Evolutionary conservation across 768 basidiomycete species (phyloP), one percentile per base, ranked within the genome.

Genomic region (Royoungia palumana): DNA sequence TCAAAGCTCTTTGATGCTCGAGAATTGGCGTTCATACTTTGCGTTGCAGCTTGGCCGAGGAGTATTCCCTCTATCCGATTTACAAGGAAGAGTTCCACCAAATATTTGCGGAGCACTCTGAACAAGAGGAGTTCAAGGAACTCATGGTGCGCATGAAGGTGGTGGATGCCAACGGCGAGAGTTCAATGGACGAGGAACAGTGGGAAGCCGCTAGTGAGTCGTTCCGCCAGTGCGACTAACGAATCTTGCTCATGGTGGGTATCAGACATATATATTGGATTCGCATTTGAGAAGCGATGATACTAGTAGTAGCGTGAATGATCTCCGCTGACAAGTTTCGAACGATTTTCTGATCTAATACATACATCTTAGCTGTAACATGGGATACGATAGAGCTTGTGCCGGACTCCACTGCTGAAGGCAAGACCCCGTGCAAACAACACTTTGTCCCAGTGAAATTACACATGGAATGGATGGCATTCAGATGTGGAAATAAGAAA

Each of bases 191-290:
- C 55, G 87, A 89, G 56, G 87, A 89, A 58, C 94, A 98, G 69
- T 96, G 95, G 91, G 94, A 97, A 62, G 95, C 95, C 54, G 94
- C 93, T n/a, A 97, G 96, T 97, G 69, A 70, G 93, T 81, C 12
- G 28, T 28, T 41, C 46, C 10, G 24, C 21, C 16, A 9, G 19
- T 30, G 8, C 8, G 36, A 28, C 5, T 16, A 16, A 32, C 38
- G 28, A 21, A 7, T 19, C 17, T 28, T 43, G n/a, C 45, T 62
- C n/a, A 57, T 46, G 51, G 22, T 40, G 40, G 21, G 19, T 3
- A 32, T 35, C 61, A 97, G 94, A 94, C 65, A 84, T 97, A 44
- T 97, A 97, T 59, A 80, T 94, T 56, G 94, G 85, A 3, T 97
- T 97, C 59, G 94, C 91, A 7, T 88, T 95, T 60, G 82, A 90